Evolutionary conservation across 192 early-diverging fungal genomes (phyloP).

Genomic region (Rhizophagus clarus): DNA sequence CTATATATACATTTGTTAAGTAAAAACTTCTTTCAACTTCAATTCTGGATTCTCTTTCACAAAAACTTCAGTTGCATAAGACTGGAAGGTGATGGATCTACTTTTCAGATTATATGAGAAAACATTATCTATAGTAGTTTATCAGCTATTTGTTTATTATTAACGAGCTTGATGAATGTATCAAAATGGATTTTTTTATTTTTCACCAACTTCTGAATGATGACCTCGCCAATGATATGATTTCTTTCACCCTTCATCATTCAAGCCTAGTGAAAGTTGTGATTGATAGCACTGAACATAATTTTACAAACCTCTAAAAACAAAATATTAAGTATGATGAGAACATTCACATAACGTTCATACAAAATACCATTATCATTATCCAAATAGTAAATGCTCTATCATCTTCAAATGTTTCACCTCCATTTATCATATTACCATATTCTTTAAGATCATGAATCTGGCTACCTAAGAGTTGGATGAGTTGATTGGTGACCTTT

Average conservation of each 20-base stretch:
- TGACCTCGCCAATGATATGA: constrained; percentile 11
- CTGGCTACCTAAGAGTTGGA: constrained; percentile 17
- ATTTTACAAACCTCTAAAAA: constrained; percentile 27
- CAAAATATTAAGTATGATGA: constrained; percentile 30
- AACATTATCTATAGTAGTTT: constrained; percentile 28
- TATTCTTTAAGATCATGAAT: constrained; percentile 26
- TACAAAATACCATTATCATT: too few species aligned
- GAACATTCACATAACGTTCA: constrained; percentile 26
- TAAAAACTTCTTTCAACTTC: not conserved
- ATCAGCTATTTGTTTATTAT: constrained; percentile 22
- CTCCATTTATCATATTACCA: constrained; percentile 12
- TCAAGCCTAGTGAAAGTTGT: constrained; percentile 20
- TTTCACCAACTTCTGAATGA: constrained; percentile 15
- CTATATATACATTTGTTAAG: too few species aligned
- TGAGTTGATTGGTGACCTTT: constrained; percentile 18
- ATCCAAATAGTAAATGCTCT: constrained; percentile 26
- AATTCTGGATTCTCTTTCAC: constrained; percentile 15
- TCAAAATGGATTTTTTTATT: constrained; percentile 5
- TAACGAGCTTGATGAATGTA: constrained; percentile 10
- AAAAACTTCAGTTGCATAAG: constrained; percentile 13
- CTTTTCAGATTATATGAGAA: constrained; percentile 28
- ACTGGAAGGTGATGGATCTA: constrained; percentile 23
- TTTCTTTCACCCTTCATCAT: constrained; percentile 13
- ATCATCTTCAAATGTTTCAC: constrained; percentile 17
- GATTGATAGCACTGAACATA: not conserved